Base-by-base conservation (phyloP, 202 grass and related monocot genomes). In the Panicum hallii region DNA sequence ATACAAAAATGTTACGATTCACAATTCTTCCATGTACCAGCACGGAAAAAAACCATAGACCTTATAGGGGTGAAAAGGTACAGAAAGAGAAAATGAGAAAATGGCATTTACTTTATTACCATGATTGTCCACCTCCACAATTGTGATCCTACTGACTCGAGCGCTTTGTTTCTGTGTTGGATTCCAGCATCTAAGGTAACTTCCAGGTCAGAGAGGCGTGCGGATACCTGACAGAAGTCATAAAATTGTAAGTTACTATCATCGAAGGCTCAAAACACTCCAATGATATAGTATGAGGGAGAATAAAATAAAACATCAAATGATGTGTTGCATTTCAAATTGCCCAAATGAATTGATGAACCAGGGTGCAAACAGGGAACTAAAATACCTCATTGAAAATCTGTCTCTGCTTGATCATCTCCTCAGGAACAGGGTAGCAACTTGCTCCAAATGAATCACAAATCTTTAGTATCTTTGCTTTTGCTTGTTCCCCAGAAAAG, bases 401-500 rank as follows among this genome's bases (percentile, higher is more conserved):
- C 80, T 99, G 97, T 73, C 89, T 92, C 86, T 99, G 93, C 73
- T 99, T 94, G 53, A 73, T 81, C 82, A 57, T 92, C 82, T 99
- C 97, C 82, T 97, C 97, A 1, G 97, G 93, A 83, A 99, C 93
- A 88, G 97, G 97, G 85, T 99, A 99, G 77, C 93, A 99, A 88
- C 85, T 99, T 88, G 97, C 93, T 58, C 93, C 93, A 94, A 94
- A 92, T 78, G 97, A 93, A 88, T 85, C 69, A 70, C 97, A 99
- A 77, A 99, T 99, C 87, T 88, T 99, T 63, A 94, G 70, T 79
- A 99, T 94, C 80, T 93, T 99, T 75, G 77, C 78, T 85, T 82
- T 99, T 69, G 97, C 92, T 81, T 99, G 97, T 56, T 99, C 93
- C 76, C 97, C 97, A 50, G 97, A 99, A 93, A 99, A 97, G 88